Evolutionary conservation across 257 asterid genomes (phyloP).

Genomic region (Handroanthus guayacan): DNA sequence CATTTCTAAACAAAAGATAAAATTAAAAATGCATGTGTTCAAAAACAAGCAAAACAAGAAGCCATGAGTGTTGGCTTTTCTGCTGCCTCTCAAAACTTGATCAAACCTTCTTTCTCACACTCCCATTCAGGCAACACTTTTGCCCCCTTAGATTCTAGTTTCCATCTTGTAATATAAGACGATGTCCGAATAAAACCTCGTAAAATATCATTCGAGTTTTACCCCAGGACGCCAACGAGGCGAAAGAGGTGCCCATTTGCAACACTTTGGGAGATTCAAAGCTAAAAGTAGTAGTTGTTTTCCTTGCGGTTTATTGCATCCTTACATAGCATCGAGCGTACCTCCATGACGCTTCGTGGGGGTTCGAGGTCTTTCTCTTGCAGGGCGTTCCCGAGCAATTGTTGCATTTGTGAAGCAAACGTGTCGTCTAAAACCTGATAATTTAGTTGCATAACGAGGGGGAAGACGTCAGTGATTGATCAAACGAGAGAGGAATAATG

Average conservation of each 20-base stretch:
- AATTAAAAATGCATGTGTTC: neutral
- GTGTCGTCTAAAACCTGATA: slow-evolving; percentile 79
- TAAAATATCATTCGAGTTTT: too few species aligned
- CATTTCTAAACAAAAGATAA: neutral
- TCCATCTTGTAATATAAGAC: neutral
- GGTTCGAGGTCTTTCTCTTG: slow-evolving; percentile 84
- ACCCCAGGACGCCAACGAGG: neutral
- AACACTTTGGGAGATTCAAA: neutral
- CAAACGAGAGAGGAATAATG: neutral
- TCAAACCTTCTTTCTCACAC: neutral
- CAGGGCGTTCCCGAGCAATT: slow-evolving; percentile 71
- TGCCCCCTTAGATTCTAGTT: neutral
- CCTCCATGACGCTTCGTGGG: slow-evolving; percentile 80
- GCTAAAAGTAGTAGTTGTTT: slow-evolving; percentile 67
- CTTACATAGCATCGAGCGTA: slow-evolving; percentile 84
- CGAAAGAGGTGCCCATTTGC: neutral
- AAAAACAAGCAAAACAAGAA: neutral
- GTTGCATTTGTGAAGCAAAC: slow-evolving; percentile 90
- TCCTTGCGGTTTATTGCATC: slow-evolving; percentile 70
- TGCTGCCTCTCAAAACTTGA: slow-evolving; percentile 17
- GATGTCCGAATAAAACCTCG: neutral
- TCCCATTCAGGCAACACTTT: neutral
- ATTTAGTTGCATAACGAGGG: neutral
- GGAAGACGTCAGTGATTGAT: neutral
- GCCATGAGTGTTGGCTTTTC: slow-evolving; percentile 46